phyloP scores from a whole-genome alignment of 305 asterid species.

The Fraxinus xanthoxyloides region DNA sequence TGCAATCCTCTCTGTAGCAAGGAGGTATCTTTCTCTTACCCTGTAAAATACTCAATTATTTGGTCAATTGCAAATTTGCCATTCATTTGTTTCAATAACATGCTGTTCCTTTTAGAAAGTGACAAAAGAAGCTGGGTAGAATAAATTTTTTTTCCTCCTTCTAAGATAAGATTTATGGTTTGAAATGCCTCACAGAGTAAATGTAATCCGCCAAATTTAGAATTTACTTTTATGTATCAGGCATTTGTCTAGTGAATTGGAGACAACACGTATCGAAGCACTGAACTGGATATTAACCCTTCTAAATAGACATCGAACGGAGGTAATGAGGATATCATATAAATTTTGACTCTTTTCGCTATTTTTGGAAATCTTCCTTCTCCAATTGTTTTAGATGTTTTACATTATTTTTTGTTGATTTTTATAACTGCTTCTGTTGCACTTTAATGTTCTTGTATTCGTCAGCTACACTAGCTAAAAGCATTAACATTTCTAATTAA shows the following conservation, averaged over 20 bases:
- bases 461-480: not conserved
- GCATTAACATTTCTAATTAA: not conserved
- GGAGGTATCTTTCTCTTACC: constrained; percentile 52
- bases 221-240: constrained; percentile 40
- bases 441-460: not conserved
- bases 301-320: constrained; percentile 65
- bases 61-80: constrained; percentile 13
- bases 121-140: constrained; percentile 12
- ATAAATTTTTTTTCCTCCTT: constrained; percentile 2
- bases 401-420: not conserved
- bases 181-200: not conserved
- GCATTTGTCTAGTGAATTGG: constrained; percentile 91
- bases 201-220: constrained; percentile 7
- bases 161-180: not conserved
- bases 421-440: not conserved
- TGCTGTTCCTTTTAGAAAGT: constrained; percentile 15
- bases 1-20: constrained; percentile 80
- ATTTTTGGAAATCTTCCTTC: not conserved
- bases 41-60: constrained; percentile 14
- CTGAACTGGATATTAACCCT: constrained; percentile 88
- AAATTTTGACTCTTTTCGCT: not conserved
- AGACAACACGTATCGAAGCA: constrained; percentile 98
- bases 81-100: not conserved
- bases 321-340: constrained; percentile 45
- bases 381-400: not conserved